Conservation (phyloP, 208 protist genomes). For the Trypanosoma rangeli region DNA sequence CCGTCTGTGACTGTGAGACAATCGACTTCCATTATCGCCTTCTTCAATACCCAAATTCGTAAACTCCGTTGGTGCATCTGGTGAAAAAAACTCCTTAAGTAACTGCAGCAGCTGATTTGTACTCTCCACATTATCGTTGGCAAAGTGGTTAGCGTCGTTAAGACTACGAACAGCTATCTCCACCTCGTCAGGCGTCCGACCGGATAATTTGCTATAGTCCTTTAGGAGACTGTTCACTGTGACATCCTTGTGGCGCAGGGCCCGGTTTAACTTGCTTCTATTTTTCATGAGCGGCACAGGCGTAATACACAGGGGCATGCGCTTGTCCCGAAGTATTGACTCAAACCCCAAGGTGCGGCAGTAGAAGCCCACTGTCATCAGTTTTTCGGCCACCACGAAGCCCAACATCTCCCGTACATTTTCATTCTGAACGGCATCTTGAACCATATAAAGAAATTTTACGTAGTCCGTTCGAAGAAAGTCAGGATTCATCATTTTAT, state of each 20-base stretch:
- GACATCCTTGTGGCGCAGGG: conserved; percentile 84
- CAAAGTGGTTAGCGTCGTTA: conserved; percentile 91
- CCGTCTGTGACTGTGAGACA: conserved; percentile 93
- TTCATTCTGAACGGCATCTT: conserved; percentile 83
- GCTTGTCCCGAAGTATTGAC: conserved; percentile 60
- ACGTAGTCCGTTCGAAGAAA: conserved; percentile 92
- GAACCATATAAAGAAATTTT: conserved; percentile 92
- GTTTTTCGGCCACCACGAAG: conserved; percentile 63
- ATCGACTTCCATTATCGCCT: conserved; percentile 85
- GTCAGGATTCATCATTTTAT: conserved; percentile 96
- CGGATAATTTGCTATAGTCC: conserved; percentile 48
- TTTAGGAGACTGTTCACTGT: conserved; percentile 65
- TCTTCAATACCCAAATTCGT: conserved; percentile 82
- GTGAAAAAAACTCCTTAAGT: conserved; percentile 80
- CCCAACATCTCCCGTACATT: conserved; percentile 70
- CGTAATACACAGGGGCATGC: conserved; percentile 85
- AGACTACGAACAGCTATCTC: conserved; percentile 85
- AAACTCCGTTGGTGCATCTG: conserved; percentile 31
- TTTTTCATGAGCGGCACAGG: conserved; percentile 85
- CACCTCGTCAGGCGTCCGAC: conserved; percentile 47
- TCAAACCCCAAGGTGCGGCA: conserved; percentile 51
- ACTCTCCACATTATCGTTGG: conserved; percentile 85
- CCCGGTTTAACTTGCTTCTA: conserved; percentile 70
- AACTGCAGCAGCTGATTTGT: conserved; percentile 69
- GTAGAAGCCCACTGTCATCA: conserved; percentile 83